phyloP scores from a whole-genome alignment of 495 filamentous ascomycete species.

The Saxophila tyrrhenica region DNA sequence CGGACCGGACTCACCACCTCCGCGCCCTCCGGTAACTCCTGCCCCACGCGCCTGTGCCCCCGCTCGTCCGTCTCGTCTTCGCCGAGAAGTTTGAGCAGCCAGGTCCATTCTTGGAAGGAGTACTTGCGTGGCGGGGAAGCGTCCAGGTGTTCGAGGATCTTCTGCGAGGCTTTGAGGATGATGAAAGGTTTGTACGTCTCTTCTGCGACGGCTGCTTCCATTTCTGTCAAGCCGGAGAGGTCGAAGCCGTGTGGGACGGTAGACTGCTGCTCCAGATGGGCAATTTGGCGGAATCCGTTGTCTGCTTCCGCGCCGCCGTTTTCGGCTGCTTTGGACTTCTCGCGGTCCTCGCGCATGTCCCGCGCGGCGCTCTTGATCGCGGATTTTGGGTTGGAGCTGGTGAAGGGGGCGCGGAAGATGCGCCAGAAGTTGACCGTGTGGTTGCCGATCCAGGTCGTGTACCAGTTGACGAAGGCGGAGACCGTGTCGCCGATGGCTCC shows the following conservation, averaged over 20 bases:
- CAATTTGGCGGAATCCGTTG: slow-evolving; percentile 48
- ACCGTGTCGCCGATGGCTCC: slow-evolving; percentile 71
- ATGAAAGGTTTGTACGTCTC: slow-evolving; percentile 48
- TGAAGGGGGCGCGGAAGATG: slow-evolving; percentile 17
- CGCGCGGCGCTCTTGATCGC: slow-evolving; percentile 7
- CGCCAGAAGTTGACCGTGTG: background rate
- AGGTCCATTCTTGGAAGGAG: slow-evolving; percentile 69
- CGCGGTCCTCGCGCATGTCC: slow-evolving; percentile 23
- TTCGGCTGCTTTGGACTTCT: slow-evolving; percentile 31
- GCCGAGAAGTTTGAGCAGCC: slow-evolving; percentile 62
- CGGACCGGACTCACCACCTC: slow-evolving; percentile 1
- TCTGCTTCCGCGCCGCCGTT: slow-evolving; percentile 37
- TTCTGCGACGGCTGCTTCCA: slow-evolving; percentile 22
- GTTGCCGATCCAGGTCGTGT: slow-evolving; percentile 52
- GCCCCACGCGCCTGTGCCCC: slow-evolving; percentile 5
- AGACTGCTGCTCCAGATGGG: slow-evolving; percentile 53
- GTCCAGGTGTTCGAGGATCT: slow-evolving; percentile 51
- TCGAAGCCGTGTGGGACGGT: slow-evolving; percentile 43
- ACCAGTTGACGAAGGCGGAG: slow-evolving; percentile 53
- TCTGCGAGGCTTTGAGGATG: slow-evolving; percentile 53
- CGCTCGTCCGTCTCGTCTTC: slow-evolving; percentile 44
- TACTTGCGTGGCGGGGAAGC: slow-evolving; percentile 53
- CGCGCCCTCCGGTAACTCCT: slow-evolving; percentile 9
- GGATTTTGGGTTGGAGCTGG: slow-evolving; percentile 9
- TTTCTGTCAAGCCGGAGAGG: background rate